Base-by-base conservation (phyloP, 208 protist species). In the Acanthamoeba rhysodes region DNA sequence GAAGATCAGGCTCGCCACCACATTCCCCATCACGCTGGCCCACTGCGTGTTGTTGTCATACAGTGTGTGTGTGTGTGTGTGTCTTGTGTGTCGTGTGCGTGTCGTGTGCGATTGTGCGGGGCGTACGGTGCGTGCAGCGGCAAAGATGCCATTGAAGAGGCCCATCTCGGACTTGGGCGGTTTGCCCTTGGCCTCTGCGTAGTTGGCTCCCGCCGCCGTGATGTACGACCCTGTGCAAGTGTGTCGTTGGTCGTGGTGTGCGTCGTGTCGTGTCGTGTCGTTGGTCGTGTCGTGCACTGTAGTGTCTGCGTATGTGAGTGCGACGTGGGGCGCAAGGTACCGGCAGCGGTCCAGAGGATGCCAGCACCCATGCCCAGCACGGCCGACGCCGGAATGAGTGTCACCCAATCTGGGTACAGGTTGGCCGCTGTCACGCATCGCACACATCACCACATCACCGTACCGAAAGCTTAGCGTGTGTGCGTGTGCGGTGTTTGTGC, bases 81-180 rank as follows among this genome's bases (percentile, higher is more conserved):
- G 50, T 2, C 16, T 20, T 20, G 16, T 20, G 9, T 34, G 12
- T 34, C 29, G 4, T 72, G 22, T 66, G 24, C 24, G 20, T 66
- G 24, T 66, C 53, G 53, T 59, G 53, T 12, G 18, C 22, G 12
- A n/a, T n/a, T n/a, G n/a, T 29, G 27, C 59, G 27, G n/a, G 27
- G 29, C 37, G 37, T 82, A 82, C 74, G 24, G 37, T 37, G 12
- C 45, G 55, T 68, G 55, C 55, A 0, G 53, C 82, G 24, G 55
- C 45, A 27, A 90, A 90, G 24, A 90, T 66, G 82, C 82, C 82
- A 53, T 90, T 90, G 82, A 90, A 90, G 53, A 90, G 55, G 29
- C 82, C 82, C 82, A 90, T 90, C 55, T 57, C 82, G 4, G 82
- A 90, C 50, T 90, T 90, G 18, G 53, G 24, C 10, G 82, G 82